Percentiles rank a stretch among this genome's conserved stretches.
phyloP scores from a whole-genome alignment of 441 rosid genomes.

The Adansonia madagascariensis region DNA sequence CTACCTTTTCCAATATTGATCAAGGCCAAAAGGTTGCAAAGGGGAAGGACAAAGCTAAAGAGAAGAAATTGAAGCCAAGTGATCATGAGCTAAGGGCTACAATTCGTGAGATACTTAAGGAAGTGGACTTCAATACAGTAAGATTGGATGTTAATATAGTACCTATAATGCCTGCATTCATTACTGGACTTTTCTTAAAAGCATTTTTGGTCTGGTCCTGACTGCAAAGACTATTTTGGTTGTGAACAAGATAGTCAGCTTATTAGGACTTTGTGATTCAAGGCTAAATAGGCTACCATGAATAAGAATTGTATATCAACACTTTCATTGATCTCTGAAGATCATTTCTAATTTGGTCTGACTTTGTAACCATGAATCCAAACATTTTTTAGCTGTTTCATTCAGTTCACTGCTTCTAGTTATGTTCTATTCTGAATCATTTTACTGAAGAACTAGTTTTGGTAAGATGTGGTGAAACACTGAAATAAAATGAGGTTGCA shows the following conservation, averaged over 20 bases:
- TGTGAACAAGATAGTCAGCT: not conserved
- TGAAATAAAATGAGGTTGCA: not conserved
- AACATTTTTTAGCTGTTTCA: not conserved
- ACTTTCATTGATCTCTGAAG: not conserved
- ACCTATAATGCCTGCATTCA: not conserved
- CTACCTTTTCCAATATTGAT: conserved; percentile 14
- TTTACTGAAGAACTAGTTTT: not conserved
- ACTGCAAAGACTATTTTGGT: not conserved
- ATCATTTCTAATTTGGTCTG: not conserved
- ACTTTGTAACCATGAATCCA: not conserved
- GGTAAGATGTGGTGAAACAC: not conserved
- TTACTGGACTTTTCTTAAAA: not conserved
- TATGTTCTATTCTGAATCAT: not conserved
- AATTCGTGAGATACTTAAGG: conserved; percentile 74
- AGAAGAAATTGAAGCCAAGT: conserved; percentile 46
- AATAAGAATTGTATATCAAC: not conserved
- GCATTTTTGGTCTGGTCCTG: not conserved
- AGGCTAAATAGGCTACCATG: conserved; percentile 6
- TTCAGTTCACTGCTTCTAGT: not conserved
- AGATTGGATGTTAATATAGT: conserved; percentile 31
- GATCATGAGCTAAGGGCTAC: conserved; percentile 71
- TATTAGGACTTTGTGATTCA: not conserved
- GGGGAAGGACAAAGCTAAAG: conserved; percentile 63
- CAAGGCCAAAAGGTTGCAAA: conserved; percentile 59
- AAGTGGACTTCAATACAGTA: conserved; percentile 92